Evolutionary conservation across 2,329 filamentous ascomycete genomes (phyloP), one percentile per base, ranked within the genome.

Genomic region (Atkinsonella hypoxylon): DNA sequence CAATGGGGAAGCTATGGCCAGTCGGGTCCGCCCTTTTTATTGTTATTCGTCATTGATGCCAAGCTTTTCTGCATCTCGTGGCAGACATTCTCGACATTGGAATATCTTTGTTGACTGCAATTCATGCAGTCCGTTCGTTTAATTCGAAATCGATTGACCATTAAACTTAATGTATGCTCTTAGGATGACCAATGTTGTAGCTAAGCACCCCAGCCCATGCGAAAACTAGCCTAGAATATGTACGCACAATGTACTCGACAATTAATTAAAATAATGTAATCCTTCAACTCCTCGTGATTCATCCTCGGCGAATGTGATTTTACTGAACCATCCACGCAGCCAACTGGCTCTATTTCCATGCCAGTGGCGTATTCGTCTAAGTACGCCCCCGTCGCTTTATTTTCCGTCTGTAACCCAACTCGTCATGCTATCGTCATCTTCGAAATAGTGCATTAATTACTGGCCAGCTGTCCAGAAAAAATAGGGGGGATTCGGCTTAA

Each of bases 191-290:
- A 36, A 36, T 15, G 34, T 15, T 36, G 12, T 36, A 26, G 34
- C 34, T 15, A 36, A 15, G 34, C 34, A 36, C 34, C 34, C 34
- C 6, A 4, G 15, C 34, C 34, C 34, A 36, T 15, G 26, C 10
- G 42, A 45, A 31, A 30, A 8, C 42, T 15, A 8, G 13, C 42
- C 15, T 15, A 10, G 32, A 51, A 20, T 50, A 51, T 51, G 40
- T 49, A 50, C 45, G 15, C 6, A 5, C 26, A 5, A 55, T 44
- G 32, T 42, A 15, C 43, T 43, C 44, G 30, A 49, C 45, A 20
- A 45, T 9, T 30, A 36, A 52, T 52, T 53, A 54, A 30, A 45
- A 52, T 48, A 47, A 50, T 11, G 15, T 50, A 53, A 53, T 43
- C 49, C 38, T n/a, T n/a, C 1, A 40, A 48, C 5, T 44, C 36